A percentile compares a stretch with the other conserved stretches of the same genome.
Conservation (phyloP, 2,329 filamentous ascomycete genomes). For the Hymenotorrendiella dingleyae region DNA sequence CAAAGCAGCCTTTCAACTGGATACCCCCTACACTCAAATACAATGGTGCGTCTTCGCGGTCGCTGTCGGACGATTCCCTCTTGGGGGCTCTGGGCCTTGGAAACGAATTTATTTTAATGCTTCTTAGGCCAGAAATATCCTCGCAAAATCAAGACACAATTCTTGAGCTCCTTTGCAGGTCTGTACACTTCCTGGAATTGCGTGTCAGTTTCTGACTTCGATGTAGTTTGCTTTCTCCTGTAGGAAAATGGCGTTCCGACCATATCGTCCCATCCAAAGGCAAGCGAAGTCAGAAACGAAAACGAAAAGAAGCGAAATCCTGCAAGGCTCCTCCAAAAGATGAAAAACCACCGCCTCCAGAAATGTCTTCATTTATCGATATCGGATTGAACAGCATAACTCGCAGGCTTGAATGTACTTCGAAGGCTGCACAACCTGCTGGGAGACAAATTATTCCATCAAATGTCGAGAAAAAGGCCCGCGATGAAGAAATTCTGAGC, state of each 20-base stretch:
- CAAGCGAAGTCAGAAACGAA: conserved; percentile 50
- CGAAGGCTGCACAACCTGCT: conserved; percentile 8
- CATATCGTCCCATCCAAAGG: conserved; percentile 55
- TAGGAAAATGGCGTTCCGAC: conserved; percentile 54
- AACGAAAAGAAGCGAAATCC: conserved; percentile 35
- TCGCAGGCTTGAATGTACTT: conserved; percentile 40
- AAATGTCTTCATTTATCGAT: conserved; percentile 51
- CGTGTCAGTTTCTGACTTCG: conserved; percentile 3
- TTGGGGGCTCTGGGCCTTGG: no score
- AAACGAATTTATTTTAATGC: no score
- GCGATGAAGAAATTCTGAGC: neutral
- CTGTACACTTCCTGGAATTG: conserved; percentile 22
- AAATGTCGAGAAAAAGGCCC: neutral
- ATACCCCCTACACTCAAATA: conserved; percentile 56
- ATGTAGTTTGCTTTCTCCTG: conserved; percentile 53
- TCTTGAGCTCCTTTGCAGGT: conserved; percentile 63
- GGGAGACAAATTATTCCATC: neutral
- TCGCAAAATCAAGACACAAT: conserved; percentile 56
- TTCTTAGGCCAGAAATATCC: conserved; percentile 54
- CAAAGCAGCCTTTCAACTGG: conserved; percentile 57
- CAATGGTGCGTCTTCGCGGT: conserved; percentile 58
- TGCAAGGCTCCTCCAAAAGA: conserved; percentile 12
- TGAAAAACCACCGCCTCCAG: conserved; percentile 38
- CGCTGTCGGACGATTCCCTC: no score
- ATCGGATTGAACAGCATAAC: conserved; percentile 61